These are phyloP conservation scores for Fusarium pseudograminearum DNA, from an alignment of 2,329 filamentous ascomycete genomes.

Conservation along the genomic window DNA sequence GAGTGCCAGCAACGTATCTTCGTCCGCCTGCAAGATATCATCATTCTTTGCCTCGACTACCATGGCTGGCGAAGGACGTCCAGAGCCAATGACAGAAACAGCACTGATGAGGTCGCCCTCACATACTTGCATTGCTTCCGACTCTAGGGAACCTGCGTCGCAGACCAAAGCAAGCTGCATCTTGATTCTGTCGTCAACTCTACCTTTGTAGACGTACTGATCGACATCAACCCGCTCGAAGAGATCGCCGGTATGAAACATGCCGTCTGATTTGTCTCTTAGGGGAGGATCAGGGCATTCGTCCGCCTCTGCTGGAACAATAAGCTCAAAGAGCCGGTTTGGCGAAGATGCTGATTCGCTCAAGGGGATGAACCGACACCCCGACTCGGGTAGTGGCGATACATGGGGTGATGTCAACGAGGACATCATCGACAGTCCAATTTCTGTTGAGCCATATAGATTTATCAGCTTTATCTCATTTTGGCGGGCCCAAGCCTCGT, in stretches of 20 bases:
- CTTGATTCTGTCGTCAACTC: conserved; percentile 20
- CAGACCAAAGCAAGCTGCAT: conserved; percentile 3
- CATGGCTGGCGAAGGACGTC: conserved; percentile 8
- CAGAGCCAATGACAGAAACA: conserved; percentile 5
- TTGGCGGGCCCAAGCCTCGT: not conserved
- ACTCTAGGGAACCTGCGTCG: conserved; percentile 5
- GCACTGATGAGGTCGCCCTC: not conserved
- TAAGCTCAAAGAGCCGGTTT: not conserved
- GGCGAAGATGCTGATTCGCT: accelerated
- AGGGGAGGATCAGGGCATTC: conserved; percentile 9
- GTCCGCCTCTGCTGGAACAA: conserved; percentile 4
- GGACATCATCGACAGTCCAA: conserved; percentile 1
- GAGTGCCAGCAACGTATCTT: not conserved
- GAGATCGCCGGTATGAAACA: conserved; percentile 12
- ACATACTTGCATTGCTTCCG: conserved; percentile 16
- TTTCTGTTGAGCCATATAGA: conserved; percentile 12
- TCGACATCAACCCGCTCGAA: not conserved
- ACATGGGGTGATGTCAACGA: not conserved
- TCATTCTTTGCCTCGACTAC: conserved; percentile 2
- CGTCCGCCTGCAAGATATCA: accelerated
- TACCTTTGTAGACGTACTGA: conserved; percentile 9
- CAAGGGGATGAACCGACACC: not conserved
- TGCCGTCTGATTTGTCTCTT: not conserved
- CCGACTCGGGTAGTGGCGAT: not conserved
- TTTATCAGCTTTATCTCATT: not conserved